A percentile compares a stretch with the other conserved stretches of the same genome.
Conservation (phyloP, 169 alveolate genomes). For the Cryptosporidium sp. region DNA sequence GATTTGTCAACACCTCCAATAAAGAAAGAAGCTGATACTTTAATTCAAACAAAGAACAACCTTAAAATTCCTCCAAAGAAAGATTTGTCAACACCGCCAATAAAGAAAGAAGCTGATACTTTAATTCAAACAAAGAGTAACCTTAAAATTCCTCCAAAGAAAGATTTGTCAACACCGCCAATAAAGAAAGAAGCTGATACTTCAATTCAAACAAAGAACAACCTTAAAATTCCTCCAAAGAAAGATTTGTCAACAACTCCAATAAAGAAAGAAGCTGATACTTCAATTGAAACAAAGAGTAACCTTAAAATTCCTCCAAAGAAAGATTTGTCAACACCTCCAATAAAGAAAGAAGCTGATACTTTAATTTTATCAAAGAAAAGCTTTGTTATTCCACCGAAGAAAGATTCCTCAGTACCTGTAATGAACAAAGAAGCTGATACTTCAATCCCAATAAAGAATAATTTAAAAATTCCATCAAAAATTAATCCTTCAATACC, state of each 20-base stretch:
- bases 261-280: neutral
- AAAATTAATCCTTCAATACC: neutral
- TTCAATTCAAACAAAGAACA: neutral
- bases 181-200: neutral
- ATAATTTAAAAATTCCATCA: neutral
- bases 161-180: neutral
- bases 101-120: neutral
- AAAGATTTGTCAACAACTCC: neutral
- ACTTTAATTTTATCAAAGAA: neutral
- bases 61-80: too few relatives aligned
- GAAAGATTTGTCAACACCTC: neutral
- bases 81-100: neutral
- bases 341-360: neutral
- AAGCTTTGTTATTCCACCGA: neutral
- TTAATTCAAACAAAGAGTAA: neutral
- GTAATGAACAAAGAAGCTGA: neutral
- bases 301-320: neutral
- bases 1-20: neutral
- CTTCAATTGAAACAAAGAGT: neutral
- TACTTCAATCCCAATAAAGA: neutral
- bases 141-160: too few relatives aligned
- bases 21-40: neutral
- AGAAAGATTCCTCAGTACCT: neutral
- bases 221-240: neutral
- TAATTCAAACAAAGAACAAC: neutral